These are phyloP conservation scores for Hibiscus mutabilis DNA, from an alignment of 345 rosid species.

Conservation along the genomic window DNA sequence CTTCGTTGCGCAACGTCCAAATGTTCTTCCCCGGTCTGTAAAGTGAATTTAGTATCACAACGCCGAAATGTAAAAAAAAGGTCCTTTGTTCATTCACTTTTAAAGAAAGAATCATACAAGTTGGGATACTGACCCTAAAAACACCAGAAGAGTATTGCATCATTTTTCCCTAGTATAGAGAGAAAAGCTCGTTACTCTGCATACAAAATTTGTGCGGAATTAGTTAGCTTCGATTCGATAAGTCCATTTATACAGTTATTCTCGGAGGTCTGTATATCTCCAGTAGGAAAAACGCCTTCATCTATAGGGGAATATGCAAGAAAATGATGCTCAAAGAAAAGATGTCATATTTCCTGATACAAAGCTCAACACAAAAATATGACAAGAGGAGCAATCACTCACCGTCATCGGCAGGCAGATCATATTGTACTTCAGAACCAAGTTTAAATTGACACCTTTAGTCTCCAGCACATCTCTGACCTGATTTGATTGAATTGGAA, in stretches of 20 bases:
- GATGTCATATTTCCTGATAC: neutral
- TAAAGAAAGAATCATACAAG: neutral
- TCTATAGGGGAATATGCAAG: neutral
- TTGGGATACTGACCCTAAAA: slow-evolving; percentile 48
- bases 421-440: neutral
- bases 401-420: slow-evolving; percentile 22
- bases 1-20: slow-evolving; percentile 63
- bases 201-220: neutral
- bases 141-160: slow-evolving; percentile 86
- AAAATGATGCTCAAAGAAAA: neutral
- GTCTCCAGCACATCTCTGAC: slow-evolving; percentile 1
- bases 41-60: neutral
- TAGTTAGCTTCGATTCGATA: neutral
- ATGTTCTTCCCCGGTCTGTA: slow-evolving; percentile 53
- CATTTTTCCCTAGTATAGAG: slow-evolving; percentile 67
- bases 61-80: neutral
- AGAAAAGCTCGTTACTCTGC: slow-evolving; percentile 76
- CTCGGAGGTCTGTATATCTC: neutral
- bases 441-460: slow-evolving; percentile 1
- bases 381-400: slow-evolving; percentile 9
- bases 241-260: neutral
- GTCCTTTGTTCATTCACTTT: neutral
- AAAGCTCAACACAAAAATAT: neutral
- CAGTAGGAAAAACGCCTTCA: neutral
- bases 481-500: neutral